Conservation (phyloP, 1,284 basidiomycete genomes). For the Cryptococcus amylolentus region DNA sequence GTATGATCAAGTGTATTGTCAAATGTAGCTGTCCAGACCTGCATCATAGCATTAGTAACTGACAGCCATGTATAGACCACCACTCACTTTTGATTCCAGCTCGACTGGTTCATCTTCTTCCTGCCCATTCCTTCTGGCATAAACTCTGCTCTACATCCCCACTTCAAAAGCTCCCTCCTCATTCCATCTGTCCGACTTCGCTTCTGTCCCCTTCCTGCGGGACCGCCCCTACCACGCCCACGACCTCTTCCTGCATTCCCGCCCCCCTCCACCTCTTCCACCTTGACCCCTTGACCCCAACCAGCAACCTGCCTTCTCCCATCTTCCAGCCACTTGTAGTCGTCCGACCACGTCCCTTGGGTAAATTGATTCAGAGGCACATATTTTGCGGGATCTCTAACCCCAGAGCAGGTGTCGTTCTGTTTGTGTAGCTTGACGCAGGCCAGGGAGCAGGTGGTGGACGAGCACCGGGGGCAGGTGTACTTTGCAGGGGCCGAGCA, state of each 20-base stretch:
- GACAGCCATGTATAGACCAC: conserved; percentile 1
- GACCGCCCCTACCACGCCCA: conserved; percentile 91
- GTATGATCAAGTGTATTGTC: conserved; percentile 66
- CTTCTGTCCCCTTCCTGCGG: conserved; percentile 38
- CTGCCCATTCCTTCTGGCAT: conserved; percentile 79
- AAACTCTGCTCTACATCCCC: conserved; percentile 64
- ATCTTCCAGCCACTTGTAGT: conserved; percentile 79
- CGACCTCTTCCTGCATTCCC: conserved; percentile 34
- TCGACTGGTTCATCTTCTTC: conserved; percentile 68
- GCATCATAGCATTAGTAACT: background rate
- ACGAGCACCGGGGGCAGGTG: conserved; percentile 72
- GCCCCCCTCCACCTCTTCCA: conserved; percentile 12
- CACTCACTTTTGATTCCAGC: conserved; percentile 72
- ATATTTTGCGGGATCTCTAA: conserved; percentile 68
- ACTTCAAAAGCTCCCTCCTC: conserved; percentile 62
- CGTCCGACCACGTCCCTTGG: conserved; percentile 77
- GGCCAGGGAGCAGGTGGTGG: conserved; percentile 66
- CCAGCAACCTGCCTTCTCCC: conserved; percentile 64
- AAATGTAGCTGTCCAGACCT: conserved; percentile 64
- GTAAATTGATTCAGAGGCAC: conserved; percentile 74
- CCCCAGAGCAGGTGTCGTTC: conserved; percentile 62
- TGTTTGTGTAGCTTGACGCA: conserved; percentile 70
- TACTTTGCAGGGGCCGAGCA: conserved; percentile 55
- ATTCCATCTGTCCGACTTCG: conserved; percentile 58
- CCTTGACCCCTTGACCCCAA: conserved; percentile 65